phyloP scores from a whole-genome alignment of 2,329 filamentous ascomycete species.

The Fusarium tricinctum region DNA sequence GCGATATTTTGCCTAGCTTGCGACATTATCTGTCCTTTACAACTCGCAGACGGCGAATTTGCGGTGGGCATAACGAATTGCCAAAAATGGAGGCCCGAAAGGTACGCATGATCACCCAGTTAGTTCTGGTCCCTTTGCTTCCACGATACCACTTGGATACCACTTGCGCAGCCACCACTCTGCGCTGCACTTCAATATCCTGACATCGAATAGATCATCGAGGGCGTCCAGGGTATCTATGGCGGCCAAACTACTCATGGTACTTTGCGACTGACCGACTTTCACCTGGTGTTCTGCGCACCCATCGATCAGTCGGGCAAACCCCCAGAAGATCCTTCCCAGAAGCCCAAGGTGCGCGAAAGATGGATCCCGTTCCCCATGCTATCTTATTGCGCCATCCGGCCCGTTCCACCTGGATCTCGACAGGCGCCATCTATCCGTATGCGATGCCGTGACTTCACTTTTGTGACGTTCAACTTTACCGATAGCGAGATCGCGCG shows the following conservation, averaged over 20 bases:
- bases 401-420: slow-evolving; percentile 78
- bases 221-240: slow-evolving; percentile 73
- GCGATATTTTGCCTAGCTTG: neutral
- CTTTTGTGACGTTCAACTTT: slow-evolving; percentile 93
- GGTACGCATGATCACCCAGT: slow-evolving; percentile 48
- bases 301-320: slow-evolving; percentile 54
- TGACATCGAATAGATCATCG: slow-evolving; percentile 59
- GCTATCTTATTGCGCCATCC: slow-evolving; percentile 83
- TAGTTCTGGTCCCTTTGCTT: slow-evolving; percentile 8
- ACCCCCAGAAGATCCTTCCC: slow-evolving; percentile 39
- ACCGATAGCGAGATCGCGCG: slow-evolving; percentile 78
- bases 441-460: slow-evolving; percentile 92
- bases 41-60: slow-evolving; percentile 3
- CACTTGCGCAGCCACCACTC: neutral
- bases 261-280: slow-evolving; percentile 72
- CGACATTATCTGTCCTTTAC: neutral
- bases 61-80: slow-evolving; percentile 14
- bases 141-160: slow-evolving; percentile 6
- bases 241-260: slow-evolving; percentile 70
- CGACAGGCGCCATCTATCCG: slow-evolving; percentile 85
- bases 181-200: slow-evolving; percentile 9
- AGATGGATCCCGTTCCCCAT: slow-evolving; percentile 97
- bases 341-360: slow-evolving; percentile 66
- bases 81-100: slow-evolving; percentile 59
- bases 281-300: slow-evolving; percentile 70